Evolutionary conservation across 2,329 filamentous ascomycete genomes (phyloP), one percentile per base, ranked within the genome.

Genomic region (Colletotrichum agaves): DNA sequence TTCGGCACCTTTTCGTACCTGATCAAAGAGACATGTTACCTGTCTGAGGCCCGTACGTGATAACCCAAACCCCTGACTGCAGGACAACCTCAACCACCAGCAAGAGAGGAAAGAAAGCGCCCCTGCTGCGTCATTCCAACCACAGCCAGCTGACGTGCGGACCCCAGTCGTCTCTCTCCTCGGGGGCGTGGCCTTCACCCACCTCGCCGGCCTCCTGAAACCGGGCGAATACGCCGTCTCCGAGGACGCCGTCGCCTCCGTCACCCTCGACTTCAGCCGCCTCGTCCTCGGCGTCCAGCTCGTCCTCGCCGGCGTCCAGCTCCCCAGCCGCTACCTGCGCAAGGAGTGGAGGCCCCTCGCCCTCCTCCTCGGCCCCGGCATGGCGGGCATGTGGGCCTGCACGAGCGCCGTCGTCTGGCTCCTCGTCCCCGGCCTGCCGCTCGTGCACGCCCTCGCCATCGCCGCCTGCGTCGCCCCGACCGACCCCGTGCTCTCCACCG

Each of bases 381-480:
- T 97, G 94, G 87, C 87, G 1, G 81, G 83, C 68, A 97, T 97
- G 94, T 97, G 94, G 94, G 72, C 97, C 6, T 81, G 85, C 19
- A 96, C 92, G 13, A 92, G 91, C 72, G 80, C 95, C 1, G 77
- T 97, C 3, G 83, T 97, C 47, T 97, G 90, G 89, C 91, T 79
- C 0, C 79, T 97, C 69, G 88, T 94, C 1, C 92, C 93, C 0
- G 81, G 88, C 56, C 82, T 95, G n/a, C 83, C 83, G 31, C 92
- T 96, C 71, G 83, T 97, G 2, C 91, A 96, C 71, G 92, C 94
- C 0, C 83, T 97, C 10, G 91, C 90, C 13, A 84, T 97, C 11
- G 94, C 90, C 0, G 92, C 94, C 0, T 97, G 94, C 74, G 89
- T 98, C n/a, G 96, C 94, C 2, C 94, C 94, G 0, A 97, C 94